These are phyloP conservation scores for Pseudogymnoascus sp. DNA, from an alignment of 2,329 filamentous ascomycete genomes.

Conservation along the genomic window DNA sequence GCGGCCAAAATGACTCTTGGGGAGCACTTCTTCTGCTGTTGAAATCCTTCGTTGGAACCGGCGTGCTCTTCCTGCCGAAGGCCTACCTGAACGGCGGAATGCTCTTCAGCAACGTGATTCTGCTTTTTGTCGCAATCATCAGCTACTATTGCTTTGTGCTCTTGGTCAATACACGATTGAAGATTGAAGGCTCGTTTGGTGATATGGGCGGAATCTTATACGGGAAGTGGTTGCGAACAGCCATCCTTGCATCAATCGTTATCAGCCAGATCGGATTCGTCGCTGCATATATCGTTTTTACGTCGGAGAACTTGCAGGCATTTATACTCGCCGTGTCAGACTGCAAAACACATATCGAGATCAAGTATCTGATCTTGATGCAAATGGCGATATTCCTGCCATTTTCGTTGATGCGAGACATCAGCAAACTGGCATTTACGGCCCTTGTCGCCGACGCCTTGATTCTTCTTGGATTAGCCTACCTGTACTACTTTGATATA, in stretches of 20 bases:
- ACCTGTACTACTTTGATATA: constrained; percentile 93
- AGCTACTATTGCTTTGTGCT: constrained; percentile 98
- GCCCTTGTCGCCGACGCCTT: constrained; percentile 90
- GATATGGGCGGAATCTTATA: constrained; percentile 92
- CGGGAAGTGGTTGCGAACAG: constrained; percentile 77
- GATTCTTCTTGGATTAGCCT: constrained; percentile 84
- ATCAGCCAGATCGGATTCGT: constrained; percentile 94
- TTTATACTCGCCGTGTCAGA: constrained; percentile 88
- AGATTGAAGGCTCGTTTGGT: constrained; percentile 89
- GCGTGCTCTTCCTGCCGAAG: constrained; percentile 84
- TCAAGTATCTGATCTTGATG: constrained; percentile 84
- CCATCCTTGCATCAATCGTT: constrained; percentile 88
- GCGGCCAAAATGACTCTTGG: constrained; percentile 68
- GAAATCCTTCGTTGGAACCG: constrained; percentile 96
- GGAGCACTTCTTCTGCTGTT: constrained; percentile 79
- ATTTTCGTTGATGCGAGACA: constrained; percentile 87
- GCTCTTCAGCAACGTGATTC: constrained; percentile 87
- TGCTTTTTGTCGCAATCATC: constrained; percentile 75
- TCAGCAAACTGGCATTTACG: constrained; percentile 93
- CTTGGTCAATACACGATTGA: constrained; percentile 76
- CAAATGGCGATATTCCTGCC: constrained; percentile 94
- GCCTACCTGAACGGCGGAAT: constrained; percentile 96
- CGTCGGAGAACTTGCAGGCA: constrained; percentile 88
- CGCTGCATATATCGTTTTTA: constrained; percentile 93
- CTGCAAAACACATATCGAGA: constrained; percentile 76